phyloP scores from a whole-genome alignment of 2,329 filamentous ascomycete species.

The Blumeriella jaapii region DNA sequence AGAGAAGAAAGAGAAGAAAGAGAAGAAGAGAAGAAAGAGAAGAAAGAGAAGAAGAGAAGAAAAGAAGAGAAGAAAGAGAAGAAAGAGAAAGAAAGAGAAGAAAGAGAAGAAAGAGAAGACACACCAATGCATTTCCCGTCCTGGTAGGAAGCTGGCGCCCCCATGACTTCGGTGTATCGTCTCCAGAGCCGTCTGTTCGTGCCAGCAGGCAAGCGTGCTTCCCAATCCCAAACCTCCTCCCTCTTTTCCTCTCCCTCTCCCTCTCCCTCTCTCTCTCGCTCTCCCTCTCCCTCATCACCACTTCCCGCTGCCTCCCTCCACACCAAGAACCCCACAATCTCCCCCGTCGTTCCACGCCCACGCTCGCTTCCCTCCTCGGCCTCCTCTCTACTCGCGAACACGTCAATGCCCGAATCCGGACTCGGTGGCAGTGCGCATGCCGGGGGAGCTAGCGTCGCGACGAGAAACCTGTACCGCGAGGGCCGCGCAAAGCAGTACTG shows the following conservation, averaged over 20 bases:
- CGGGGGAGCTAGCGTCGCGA: background rate
- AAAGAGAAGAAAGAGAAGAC: too few species aligned
- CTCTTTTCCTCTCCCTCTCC: background rate
- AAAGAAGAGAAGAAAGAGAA: too few species aligned
- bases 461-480: background rate
- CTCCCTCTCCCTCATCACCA: too few species aligned
- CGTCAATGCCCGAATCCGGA: slow-evolving; percentile 1
- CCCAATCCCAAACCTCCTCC: slow-evolving; percentile 2
- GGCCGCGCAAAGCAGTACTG: background rate
- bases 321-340: slow-evolving; percentile 5
- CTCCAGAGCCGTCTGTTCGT: background rate
- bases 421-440: background rate
- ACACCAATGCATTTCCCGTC: background rate
- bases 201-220: background rate
- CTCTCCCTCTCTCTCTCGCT: too few species aligned
- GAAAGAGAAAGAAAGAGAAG: too few species aligned
- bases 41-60: too few species aligned
- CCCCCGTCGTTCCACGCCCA: too few species aligned
- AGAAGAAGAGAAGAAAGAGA: too few species aligned
- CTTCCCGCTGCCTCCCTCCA: background rate
- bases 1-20: too few species aligned
- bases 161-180: background rate
- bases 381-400: background rate
- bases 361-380: too few species aligned
- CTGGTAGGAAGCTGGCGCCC: background rate